Evolutionary conservation across 306 rosid species (phyloP), one percentile per base, ranked within the genome.

Genomic region (Fragaria ananassa): DNA sequence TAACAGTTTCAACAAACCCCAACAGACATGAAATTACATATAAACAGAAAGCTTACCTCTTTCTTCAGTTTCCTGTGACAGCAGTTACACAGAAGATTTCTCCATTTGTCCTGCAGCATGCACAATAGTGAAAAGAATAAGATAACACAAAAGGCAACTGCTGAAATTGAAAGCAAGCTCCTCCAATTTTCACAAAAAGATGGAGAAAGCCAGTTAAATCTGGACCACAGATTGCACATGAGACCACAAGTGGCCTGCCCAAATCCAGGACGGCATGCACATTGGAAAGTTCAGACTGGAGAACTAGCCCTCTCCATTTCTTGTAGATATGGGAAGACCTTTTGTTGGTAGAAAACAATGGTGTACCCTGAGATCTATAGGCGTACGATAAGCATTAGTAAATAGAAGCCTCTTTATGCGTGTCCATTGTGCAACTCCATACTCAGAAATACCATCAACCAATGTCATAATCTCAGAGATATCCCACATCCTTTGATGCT

Each of bases 401-500:
- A 96, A 93, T 58, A 87, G 83, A 74, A 80, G 63, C 82, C 87
- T 87, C 88, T 96, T 87, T 66, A 96, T 92, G 54, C 86, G 88
- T 58, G 99, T 96, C 99, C 99, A 92, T 56, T 89, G 91, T 68
- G 97, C 99, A 71, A 93, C 94, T 85, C 99, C 99, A 79, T 88
- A 84, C 82, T 91, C 93, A 74, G 98, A 84, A 80, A 96, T 86
- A 76, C 99, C 99, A 81, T 96, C 99, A 62, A 96, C 93, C 88
- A 96, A 71, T 80, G 80, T 89, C 49, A 79, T 73, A 78, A 92
- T 93, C 83, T 96, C 99, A 21, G 90, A 8, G 65, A 78, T 78
- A 72, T 90, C 91, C 99, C 99, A 96, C 93, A 96, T 89, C 83
- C 88, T 89, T 70, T 96, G 99, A 81, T 91, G 91, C 90, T 91